Evolutionary conservation across 2,329 filamentous ascomycete species (phyloP).

Genomic region (Curvularia hawaiiensis): DNA sequence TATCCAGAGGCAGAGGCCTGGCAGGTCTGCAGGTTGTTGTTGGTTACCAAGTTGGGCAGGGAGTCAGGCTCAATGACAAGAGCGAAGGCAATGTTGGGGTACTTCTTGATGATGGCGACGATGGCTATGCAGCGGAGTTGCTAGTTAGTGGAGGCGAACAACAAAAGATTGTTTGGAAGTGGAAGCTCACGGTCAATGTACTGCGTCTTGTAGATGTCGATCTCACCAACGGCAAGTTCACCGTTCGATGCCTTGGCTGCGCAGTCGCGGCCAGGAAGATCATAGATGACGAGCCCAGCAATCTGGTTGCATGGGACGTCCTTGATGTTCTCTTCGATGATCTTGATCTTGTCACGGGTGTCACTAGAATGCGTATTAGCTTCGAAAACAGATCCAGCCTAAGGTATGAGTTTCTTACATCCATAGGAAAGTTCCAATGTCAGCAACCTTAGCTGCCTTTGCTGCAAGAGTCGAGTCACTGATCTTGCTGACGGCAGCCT

Average conservation of each 20-base stretch:
- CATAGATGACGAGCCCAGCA: slow-evolving; percentile 65
- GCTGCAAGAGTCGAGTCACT: slow-evolving; percentile 56
- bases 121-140: slow-evolving; percentile 48
- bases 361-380: slow-evolving; percentile 44
- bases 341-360: slow-evolving; percentile 57
- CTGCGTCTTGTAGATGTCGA: slow-evolving; percentile 56
- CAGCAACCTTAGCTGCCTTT: slow-evolving; percentile 54
- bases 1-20: slow-evolving; percentile 62
- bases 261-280: slow-evolving; percentile 69
- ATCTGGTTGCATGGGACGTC: slow-evolving; percentile 55
- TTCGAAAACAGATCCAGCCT: background rate
- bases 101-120: slow-evolving; percentile 59
- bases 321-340: slow-evolving; percentile 57
- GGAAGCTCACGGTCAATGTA: slow-evolving; percentile 57
- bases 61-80: slow-evolving; percentile 64
- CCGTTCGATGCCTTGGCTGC: slow-evolving; percentile 69
- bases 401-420: slow-evolving; percentile 48
- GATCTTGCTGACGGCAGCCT: slow-evolving; percentile 64
- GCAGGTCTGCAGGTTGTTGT: slow-evolving; percentile 60
- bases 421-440: slow-evolving; percentile 60
- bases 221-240: slow-evolving; percentile 62
- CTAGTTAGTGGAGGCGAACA: too few relatives aligned
- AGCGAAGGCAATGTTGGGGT: slow-evolving; percentile 53
- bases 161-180: too few relatives aligned
- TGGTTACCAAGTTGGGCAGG: slow-evolving; percentile 68